Evolutionary conservation across 2,329 filamentous ascomycete species (phyloP).

Genomic region (Neonectria faginata): DNA sequence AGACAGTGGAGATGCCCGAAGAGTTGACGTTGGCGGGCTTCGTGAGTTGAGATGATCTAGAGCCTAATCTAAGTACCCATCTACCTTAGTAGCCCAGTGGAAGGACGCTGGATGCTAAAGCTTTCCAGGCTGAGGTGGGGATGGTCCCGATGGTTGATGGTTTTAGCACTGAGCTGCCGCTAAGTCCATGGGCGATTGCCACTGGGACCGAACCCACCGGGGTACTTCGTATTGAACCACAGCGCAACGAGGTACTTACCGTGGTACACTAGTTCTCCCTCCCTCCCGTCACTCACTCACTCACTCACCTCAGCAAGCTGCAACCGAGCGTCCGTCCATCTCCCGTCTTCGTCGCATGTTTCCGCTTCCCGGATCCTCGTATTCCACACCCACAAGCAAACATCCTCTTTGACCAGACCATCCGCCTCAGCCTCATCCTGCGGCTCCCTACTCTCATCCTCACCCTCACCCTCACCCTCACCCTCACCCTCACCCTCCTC

Average conservation of each 20-base stretch:
- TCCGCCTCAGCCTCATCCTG: not conserved
- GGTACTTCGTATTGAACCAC: no score
- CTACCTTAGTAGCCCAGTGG: no score
- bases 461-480: no score
- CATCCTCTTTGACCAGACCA: not conserved
- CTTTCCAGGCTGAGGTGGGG: slow-evolving; percentile 26
- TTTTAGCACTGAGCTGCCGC: slow-evolving; percentile 14
- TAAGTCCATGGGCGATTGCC: not conserved
- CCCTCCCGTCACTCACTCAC: no score
- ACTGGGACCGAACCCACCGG: no score
- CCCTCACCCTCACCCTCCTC: not conserved
- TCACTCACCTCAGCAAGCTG: no score
- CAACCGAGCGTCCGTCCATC: not conserved
- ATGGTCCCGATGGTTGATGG: not conserved
- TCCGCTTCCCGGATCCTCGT: slow-evolving; percentile 16
- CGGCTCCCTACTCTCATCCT: not conserved
- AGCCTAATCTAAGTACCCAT: no score
- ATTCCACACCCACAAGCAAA: slow-evolving; percentile 6
- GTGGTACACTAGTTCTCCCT: not conserved
- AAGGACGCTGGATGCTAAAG: slow-evolving; percentile 5
- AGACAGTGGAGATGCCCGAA: slow-evolving; percentile 10
- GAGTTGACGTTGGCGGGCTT: slow-evolving; percentile 23
- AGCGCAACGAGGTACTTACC: not conserved
- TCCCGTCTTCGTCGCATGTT: slow-evolving; percentile 16
- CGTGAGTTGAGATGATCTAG: not conserved